Conservation (phyloP, 2,329 filamentous ascomycete genomes). For the Raffaelea arxii region DNA sequence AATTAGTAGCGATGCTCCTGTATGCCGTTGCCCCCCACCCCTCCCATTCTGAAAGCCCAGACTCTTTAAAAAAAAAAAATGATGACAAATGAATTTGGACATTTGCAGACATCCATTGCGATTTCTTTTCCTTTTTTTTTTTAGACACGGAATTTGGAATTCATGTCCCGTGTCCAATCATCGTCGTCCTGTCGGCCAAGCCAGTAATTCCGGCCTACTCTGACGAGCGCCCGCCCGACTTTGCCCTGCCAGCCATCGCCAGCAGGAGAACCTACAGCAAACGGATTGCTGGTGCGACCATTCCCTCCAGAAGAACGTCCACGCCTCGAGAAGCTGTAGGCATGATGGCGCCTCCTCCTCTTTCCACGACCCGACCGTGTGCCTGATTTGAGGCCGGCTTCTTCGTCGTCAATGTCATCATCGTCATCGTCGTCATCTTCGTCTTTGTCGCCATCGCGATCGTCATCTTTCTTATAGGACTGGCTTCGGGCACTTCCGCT, state of each 20-base stretch:
- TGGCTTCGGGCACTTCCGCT: too few species aligned
- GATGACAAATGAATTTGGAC: too few species aligned
- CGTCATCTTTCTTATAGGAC: neutral
- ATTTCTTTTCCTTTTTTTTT: neutral
- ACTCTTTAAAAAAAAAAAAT: too few species aligned
- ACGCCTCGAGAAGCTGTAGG: conserved; percentile 3
- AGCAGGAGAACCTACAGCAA: conserved; percentile 58
- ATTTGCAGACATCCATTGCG: too few species aligned
- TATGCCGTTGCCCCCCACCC: neutral
- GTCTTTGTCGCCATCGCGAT: conserved; percentile 20
- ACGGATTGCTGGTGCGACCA: conserved; percentile 42
- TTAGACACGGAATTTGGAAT: conserved; percentile 21
- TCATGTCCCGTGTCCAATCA: conserved; percentile 57
- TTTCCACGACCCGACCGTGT: conserved; percentile 6
- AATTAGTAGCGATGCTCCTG: neutral
- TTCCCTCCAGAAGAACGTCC: conserved; percentile 31
- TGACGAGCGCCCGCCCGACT: conserved; percentile 70
- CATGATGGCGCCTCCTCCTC: conserved; percentile 9
- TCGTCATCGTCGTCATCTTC: conserved; percentile 26
- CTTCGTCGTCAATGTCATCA: conserved; percentile 25
- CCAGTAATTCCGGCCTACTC: conserved; percentile 70
- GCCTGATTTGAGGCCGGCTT: conserved; percentile 8
- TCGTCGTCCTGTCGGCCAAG: conserved; percentile 54
- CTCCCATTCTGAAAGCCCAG: neutral
- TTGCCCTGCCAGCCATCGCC: conserved; percentile 72